Conservation (phyloP, 1,284 basidiomycete genomes). For the Cutaneotrichosporon sp. region DNA sequence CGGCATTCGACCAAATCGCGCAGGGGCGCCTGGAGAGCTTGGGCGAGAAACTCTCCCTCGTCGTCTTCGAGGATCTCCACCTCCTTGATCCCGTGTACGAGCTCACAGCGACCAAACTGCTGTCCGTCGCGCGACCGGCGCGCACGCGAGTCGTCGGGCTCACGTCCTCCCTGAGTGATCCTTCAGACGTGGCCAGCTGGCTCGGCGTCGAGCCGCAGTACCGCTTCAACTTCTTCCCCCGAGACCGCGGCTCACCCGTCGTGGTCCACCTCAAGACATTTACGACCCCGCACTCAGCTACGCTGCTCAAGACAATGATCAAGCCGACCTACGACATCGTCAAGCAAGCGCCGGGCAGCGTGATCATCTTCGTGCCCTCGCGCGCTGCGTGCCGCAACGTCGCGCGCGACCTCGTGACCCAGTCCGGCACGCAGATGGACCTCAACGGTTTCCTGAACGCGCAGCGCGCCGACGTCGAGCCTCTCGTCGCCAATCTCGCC, state of each 20-base stretch:
- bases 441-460: conserved; percentile 67
- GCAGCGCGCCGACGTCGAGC: conserved; percentile 60
- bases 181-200: conserved; percentile 77
- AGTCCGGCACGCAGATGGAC: conserved; percentile 71
- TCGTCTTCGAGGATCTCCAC: conserved; percentile 83
- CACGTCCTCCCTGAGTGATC: conserved; percentile 72
- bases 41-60: conserved; percentile 56
- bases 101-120: conserved; percentile 64
- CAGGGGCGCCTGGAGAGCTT: conserved; percentile 6
- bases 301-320: conserved; percentile 85
- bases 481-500: conserved; percentile 58
- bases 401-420: conserved; percentile 80
- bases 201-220: conserved; percentile 61
- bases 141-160: conserved; percentile 74
- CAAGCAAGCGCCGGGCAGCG: conserved; percentile 54
- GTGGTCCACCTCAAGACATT: conserved; percentile 69
- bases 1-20: conserved; percentile 33
- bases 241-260: conserved; percentile 76
- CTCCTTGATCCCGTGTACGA: conserved; percentile 79
- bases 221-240: conserved; percentile 73
- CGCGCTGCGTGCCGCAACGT: conserved; percentile 70
- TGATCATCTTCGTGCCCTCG: conserved; percentile 88
- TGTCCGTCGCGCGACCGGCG: conserved; percentile 57
- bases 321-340: conserved; percentile 74
- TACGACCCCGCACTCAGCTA: conserved; percentile 77